Base-by-base conservation (phyloP, 108 stramenopile species). In the Discostella stelligeroides region DNA sequence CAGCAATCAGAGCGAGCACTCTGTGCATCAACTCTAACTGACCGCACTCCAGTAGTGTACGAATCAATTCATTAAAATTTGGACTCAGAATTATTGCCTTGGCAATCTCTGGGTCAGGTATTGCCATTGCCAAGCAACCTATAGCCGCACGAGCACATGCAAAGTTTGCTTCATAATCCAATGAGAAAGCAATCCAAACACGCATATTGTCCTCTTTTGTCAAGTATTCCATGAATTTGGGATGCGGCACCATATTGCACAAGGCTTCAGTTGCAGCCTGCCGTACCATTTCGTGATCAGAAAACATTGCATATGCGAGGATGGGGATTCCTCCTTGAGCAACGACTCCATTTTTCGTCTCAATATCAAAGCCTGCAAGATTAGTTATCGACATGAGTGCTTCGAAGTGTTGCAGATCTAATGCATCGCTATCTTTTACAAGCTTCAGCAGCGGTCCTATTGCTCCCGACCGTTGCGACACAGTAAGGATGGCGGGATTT, bases 201-300 rank as follows among this genome's bases (percentile, higher is more conserved):
- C 84, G 79, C n/a, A 97, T 64, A 76, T 92, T 92, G 1, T 96
- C 95, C 15, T 74, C 60, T 46, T 91, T 80, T 28, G 39, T 18
- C 41, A 98, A 76, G 66, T 89, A 63, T 49, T 91, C 68, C 75
- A 97, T 80, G 71, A 97, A 82, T 28, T 80, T 63, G 34, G 89
- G 81, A 73, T 95, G 83, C 10, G 86, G 86, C 0, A 95, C 72
- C 79, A 99, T 80, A 81, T 99, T 99, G 70, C 84, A 79, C 80
- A 98, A 49, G 23, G 95, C 92, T 82, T 99, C 98, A 13, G 98
- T 97, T 21, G 96, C 96, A 21, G 99, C 98, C 49, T 89, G 83
- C 38, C 96, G 85, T 9, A 99, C 96, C 94, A 98, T 79, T 30
- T 85, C 86, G 60, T 99, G 93, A 50, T 98, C 96, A 11, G 90